Conservation (phyloP, 257 asterid species). For the Ophiorrhiza pumila region DNA sequence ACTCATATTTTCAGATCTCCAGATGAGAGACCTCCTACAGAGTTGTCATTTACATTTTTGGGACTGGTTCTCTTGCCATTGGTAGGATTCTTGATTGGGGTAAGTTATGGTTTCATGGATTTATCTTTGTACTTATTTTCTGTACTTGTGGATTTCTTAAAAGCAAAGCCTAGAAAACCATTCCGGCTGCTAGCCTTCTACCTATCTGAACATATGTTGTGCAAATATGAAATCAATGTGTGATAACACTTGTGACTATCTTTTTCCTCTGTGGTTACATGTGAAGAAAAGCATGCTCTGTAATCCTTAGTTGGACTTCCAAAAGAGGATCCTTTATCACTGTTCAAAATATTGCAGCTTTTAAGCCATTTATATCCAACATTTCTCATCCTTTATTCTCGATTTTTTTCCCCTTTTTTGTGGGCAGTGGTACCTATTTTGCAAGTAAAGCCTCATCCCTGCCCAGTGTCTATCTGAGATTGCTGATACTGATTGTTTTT, state of each 20-base stretch:
- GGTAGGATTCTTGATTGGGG: conserved; percentile 88
- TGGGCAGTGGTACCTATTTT: background rate
- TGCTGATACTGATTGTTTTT: conserved; percentile 17
- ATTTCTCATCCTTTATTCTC: background rate
- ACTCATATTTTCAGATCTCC: conserved; percentile 83
- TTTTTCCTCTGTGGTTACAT: background rate
- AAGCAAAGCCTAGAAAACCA: background rate
- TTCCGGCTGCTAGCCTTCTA: background rate
- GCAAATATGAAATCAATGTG: background rate
- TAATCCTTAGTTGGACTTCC: background rate
- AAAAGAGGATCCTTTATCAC: background rate
- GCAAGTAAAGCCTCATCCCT: background rate
- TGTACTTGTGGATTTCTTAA: background rate
- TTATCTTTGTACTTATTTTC: conserved; percentile 10
- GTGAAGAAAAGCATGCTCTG: background rate
- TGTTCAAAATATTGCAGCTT: background rate
- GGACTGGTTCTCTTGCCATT: conserved; percentile 78
- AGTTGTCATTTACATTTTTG: conserved; percentile 76
- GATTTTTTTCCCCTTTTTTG: background rate
- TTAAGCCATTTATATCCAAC: background rate
- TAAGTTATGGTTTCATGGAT: conserved; percentile 24
- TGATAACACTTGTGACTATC: background rate
- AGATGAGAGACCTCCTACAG: conserved; percentile 75
- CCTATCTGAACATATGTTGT: no score
- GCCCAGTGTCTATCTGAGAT: background rate